These are phyloP conservation scores for Gymnopilus junonius DNA, from an alignment of 768 basidiomycete genomes.

Conservation along the genomic window DNA sequence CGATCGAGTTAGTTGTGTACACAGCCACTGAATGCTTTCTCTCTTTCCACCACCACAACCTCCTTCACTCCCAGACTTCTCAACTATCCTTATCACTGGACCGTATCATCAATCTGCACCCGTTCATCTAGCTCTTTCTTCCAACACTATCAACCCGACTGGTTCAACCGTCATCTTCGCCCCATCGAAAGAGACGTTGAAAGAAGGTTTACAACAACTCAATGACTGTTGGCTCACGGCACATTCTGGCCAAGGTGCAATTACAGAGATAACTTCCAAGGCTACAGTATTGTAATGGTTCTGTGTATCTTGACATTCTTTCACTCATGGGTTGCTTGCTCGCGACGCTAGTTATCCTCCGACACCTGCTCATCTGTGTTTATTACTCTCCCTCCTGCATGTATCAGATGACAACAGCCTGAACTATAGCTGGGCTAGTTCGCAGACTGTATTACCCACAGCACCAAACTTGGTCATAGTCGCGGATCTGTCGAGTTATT, in stretches of 20 bases:
- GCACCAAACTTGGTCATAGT: constrained; percentile 61
- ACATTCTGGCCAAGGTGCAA: constrained; percentile 42
- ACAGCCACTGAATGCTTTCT: constrained; percentile 30
- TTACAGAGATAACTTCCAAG: constrained; percentile 41
- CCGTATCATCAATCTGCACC: constrained; percentile 70
- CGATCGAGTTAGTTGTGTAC: not conserved
- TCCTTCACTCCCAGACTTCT: constrained; percentile 52
- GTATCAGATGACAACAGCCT: constrained; percentile 28
- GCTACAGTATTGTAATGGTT: constrained; percentile 60
- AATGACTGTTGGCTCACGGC: constrained; percentile 61
- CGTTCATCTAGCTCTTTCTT: constrained; percentile 66
- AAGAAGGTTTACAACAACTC: constrained; percentile 44
- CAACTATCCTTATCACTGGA: constrained; percentile 65
- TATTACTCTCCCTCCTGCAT: constrained; percentile 55
- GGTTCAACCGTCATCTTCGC: constrained; percentile 51
- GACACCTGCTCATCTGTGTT: constrained; percentile 56
- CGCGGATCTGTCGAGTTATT: constrained; percentile 63
- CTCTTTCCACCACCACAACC: constrained; percentile 32
- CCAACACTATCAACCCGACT: constrained; percentile 33
- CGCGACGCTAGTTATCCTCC: constrained; percentile 61
- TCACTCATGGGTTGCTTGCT: constrained; percentile 16
- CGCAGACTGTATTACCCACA: constrained; percentile 30
- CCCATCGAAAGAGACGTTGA: constrained; percentile 52
- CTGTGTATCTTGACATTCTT: not conserved
- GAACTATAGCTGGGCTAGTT: constrained; percentile 19